Evolutionary conservation across 2,329 filamentous ascomycete genomes (phyloP), one percentile per base, ranked within the genome.

Genomic region (Exophiala bonariae): DNA sequence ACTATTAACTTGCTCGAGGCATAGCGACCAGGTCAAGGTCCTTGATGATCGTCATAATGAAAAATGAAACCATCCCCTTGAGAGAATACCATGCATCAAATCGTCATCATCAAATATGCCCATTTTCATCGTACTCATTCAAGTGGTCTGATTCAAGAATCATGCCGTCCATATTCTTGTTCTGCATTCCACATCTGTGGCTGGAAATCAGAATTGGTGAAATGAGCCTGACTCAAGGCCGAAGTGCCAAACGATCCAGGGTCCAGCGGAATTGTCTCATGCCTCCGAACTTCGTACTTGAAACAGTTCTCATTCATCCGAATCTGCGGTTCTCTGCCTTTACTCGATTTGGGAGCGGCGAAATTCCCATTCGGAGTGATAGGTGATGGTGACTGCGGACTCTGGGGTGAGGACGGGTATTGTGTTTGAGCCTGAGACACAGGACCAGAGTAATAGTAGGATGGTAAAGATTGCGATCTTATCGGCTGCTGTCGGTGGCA

Each of bases 191-290:
- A 74, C 47, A 72, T 69, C 26, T 69, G 67, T 11, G 71, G 71
- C 49, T 75, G 64, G 46, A 75, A 72, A 44, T 74, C 63, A 23
- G 66, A 60, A 51, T 75, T 70, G 44, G 70, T 65, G 57, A 73
- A 73, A 58, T 75, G 68, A 35, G 71, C 68, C 52, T 70, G 67
- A 53, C 72, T 71, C 61, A 69, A 67, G 7, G 69, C 66, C 9
- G 69, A 73, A 50, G 70, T 53, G 31, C 47, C 47, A 41, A 53
- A 55, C 4, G 50, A 33, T 10, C 34, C 53, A 10, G 43, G 36
- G 41, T 55, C 47, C 8, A 55, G 28, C 8, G 36, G 32, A 18
- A 37, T n/a, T 30, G 46, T 55, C 26, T 55, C 44, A 22, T 50
- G 47, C 10, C 40, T 36, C 17, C 48, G 32, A 5, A 41, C 30